Evolutionary conservation across 768 basidiomycete species (phyloP), one percentile per base, ranked within the genome.

Genomic region (Suillus spraguei): DNA sequence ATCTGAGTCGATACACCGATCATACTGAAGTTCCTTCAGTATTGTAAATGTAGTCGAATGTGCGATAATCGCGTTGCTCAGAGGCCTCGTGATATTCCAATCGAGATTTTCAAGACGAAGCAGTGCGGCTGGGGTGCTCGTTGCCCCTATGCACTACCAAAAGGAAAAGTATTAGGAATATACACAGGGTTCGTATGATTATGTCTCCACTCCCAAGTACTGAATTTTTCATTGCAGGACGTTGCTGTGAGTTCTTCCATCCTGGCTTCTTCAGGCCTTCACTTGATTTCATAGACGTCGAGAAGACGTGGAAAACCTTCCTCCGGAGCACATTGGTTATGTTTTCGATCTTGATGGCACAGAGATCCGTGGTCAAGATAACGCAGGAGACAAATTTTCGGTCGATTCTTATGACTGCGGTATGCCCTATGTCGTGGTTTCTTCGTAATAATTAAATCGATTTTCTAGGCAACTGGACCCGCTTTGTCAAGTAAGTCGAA

Each of bases 51-150:
- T 63, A 70, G 67, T 38, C 39, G 46, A 10, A 66, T 60, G 4
- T 91, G 89, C 66, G 74, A 67, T 3, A 91, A 90, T 67, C 84
- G 88, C 24, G 83, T 89, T 8, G 84, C 83, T 3, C 90, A 91
- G 65, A 73, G 65, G 33, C 83, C 88, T 8, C 81, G 90, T 33
- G 76, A 84, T 52, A 65, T 86, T 13, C 78, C 83, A 3, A 78
- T 91, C 10, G 84, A 90, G 65, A 72, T 91, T n/a, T 90, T 90
- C 80, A 84, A 87, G 65, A 91, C 89, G 0, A 42, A 60, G 5
- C 69, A 75, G 22, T 77, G 82, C 61, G 90, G 90, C 4, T 91
- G 88, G 89, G 89, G 90, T 8, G 88, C 82, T 3, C 79, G 87
- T n/a, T 72, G 85, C 0, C 66, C 79, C 7, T 66, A 69, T 0